phyloP scores from a whole-genome alignment of 2,329 filamentous ascomycete species.

The Ramichloridium luteum region DNA sequence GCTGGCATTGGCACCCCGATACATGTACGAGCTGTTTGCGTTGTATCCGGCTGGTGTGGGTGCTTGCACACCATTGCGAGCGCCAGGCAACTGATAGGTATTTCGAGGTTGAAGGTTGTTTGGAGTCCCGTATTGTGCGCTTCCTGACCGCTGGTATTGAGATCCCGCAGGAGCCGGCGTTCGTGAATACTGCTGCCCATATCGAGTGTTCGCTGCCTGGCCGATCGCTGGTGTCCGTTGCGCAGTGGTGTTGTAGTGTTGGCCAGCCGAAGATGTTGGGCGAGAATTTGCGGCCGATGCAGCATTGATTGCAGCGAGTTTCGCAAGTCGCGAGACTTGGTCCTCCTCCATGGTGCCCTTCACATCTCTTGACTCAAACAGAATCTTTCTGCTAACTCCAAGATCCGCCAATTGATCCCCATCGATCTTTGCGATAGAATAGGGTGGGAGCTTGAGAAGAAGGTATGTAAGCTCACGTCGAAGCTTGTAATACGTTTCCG shows the following conservation, averaged over 20 bases:
- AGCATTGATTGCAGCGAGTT: slow-evolving; percentile 24
- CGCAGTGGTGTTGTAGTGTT: slow-evolving; percentile 24
- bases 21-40: slow-evolving; percentile 9
- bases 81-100: too few species aligned
- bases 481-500: slow-evolving; percentile 55
- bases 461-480: slow-evolving; percentile 64
- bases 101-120: too few species aligned
- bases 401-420: slow-evolving; percentile 75
- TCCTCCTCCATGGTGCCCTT: slow-evolving; percentile 76
- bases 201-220: slow-evolving; percentile 24
- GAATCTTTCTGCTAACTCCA: slow-evolving; percentile 66
- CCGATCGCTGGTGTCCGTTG: slow-evolving; percentile 24
- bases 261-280: slow-evolving; percentile 18
- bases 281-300: slow-evolving; percentile 21
- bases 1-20: slow-evolving; percentile 18
- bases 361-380: slow-evolving; percentile 61
- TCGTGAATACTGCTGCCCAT: slow-evolving; percentile 18
- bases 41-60: slow-evolving; percentile 12
- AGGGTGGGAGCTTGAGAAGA: slow-evolving; percentile 65
- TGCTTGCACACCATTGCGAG: too few species aligned
- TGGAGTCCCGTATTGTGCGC: slow-evolving; percentile 17
- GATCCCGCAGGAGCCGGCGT: slow-evolving; percentile 18
- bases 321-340: slow-evolving; percentile 39
- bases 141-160: slow-evolving; percentile 16
- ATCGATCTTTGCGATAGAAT: slow-evolving; percentile 73